Base-by-base conservation (phyloP, 495 filamentous ascomycete genomes). In the Penicillium dipodomyicola region DNA sequence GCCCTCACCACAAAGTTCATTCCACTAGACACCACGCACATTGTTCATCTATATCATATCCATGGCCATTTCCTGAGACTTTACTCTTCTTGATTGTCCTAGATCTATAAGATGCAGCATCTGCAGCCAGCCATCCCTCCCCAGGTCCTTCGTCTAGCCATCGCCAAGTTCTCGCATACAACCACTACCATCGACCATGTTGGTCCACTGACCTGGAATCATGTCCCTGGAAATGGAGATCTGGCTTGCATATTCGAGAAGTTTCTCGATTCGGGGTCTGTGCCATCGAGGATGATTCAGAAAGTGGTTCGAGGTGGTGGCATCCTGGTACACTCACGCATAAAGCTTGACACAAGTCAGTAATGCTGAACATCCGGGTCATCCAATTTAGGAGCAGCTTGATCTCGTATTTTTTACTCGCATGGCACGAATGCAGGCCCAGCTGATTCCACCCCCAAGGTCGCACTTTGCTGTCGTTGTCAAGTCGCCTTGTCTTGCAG, bases 151-250 rank as follows among this genome's bases (percentile, higher is more conserved):
- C 68, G 64, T 45, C 54, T 76, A 14, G 43, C 67, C 19, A 62
- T 79, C 6, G 69, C 70, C 10, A 77, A 77, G 44, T 79, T 76
- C 62, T 79, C 76, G 41, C 67, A 77, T 49, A 68, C 72, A n/a
- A 71, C 62, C 23, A 72, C 65, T 3, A 54, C 69, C 17, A 53
- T 67, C 30, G 61, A 67, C 22, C 65, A 75, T 49, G 62, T 54
- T 39, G 69, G 67, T 11, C 71, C 71, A 20, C 47, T 77, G 8
- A 61, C 60, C 20, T 79, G 76, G 76, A 72, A 39, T 33, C 76
- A 79, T 60, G 37, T 75, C 5, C 65, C 68, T 40, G 67, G 71
- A 4, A 57, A 69, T 49, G 68, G 65, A 11, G 67, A 73, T 40
- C 42, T 79, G 6, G 44, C 54, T 17, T 70, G 63, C 44, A 45